Conservation (phyloP, 768 basidiomycete genomes). For the Pluteus cervinus region DNA sequence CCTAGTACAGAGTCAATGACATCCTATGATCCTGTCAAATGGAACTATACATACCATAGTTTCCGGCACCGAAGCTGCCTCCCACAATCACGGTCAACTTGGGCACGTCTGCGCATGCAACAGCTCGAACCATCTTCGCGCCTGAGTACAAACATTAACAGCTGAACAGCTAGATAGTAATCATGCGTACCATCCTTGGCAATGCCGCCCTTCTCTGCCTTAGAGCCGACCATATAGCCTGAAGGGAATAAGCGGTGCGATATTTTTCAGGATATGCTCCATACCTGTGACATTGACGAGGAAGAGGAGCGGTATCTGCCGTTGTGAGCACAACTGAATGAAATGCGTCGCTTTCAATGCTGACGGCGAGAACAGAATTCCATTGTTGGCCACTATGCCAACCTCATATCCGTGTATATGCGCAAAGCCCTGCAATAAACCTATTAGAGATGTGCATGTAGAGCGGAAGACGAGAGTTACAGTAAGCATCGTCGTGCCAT, state of each 20-base stretch:
- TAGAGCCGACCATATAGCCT: constrained; percentile 96
- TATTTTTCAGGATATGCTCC: constrained; percentile 10
- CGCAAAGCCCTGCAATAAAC: constrained; percentile 64
- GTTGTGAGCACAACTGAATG: constrained; percentile 89
- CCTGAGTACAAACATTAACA: constrained; percentile 26
- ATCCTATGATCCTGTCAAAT: constrained; percentile 2
- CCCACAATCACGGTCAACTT: constrained; percentile 92
- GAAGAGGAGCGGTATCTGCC: constrained; percentile 85
- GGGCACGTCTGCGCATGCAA: constrained; percentile 90
- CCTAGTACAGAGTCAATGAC: constrained; percentile 34
- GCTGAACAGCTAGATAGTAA: neutral
- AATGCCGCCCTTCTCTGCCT: constrained; percentile 91
- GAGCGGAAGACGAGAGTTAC: constrained; percentile 30
- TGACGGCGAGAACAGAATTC: constrained; percentile 90
- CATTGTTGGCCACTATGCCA: constrained; percentile 92
- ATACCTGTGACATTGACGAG: constrained; percentile 90
- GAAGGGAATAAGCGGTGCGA: constrained; percentile 1
- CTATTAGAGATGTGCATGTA: neutral
- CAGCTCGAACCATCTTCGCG: constrained; percentile 96
- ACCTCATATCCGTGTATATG: constrained; percentile 85
- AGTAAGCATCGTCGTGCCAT: constrained; percentile 85
- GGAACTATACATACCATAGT: constrained; percentile 61
- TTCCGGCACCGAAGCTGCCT: constrained; percentile 92
- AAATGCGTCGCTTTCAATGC: constrained; percentile 95
- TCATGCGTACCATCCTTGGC: constrained; percentile 71